Conservation (phyloP, 352 stramenopile species). For the Blastocystis hominis region DNA sequence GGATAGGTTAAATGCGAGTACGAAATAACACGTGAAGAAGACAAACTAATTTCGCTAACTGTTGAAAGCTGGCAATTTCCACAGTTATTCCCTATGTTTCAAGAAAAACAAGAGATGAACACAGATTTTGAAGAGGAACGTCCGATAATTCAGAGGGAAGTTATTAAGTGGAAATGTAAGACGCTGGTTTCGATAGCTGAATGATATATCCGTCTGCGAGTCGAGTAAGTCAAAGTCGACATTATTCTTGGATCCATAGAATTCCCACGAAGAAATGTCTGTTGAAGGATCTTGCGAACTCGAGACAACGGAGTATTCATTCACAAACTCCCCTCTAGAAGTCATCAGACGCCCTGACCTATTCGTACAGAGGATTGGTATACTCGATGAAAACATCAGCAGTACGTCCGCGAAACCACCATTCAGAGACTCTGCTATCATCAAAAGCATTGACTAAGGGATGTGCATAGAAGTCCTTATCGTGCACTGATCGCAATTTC, state of each 20-base stretch:
- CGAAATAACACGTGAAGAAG: background rate
- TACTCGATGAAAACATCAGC: background rate
- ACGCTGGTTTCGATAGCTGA: background rate
- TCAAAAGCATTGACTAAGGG: background rate
- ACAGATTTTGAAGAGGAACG: background rate
- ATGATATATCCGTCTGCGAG: background rate
- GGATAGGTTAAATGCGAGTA: background rate
- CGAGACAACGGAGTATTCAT: conserved; percentile 20
- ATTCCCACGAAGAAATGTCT: background rate
- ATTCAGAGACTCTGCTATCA: background rate
- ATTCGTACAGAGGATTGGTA: background rate
- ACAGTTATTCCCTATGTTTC: background rate
- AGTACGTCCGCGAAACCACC: background rate
- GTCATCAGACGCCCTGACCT: background rate
- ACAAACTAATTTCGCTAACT: background rate
- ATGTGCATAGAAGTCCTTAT: conserved; percentile 17
- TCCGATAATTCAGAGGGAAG: background rate
- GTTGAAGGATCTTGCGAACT: background rate
- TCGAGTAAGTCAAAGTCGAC: background rate
- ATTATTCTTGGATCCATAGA: conserved; percentile 26
- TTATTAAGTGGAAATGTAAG: conserved; percentile 6
- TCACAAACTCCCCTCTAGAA: conserved; percentile 41
- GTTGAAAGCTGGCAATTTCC: background rate
- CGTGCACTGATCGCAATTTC: background rate
- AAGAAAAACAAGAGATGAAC: background rate